Base-by-base conservation (phyloP, 225 moss, liverwort and hornwort species). In the Physcomitrium patens region DNA sequence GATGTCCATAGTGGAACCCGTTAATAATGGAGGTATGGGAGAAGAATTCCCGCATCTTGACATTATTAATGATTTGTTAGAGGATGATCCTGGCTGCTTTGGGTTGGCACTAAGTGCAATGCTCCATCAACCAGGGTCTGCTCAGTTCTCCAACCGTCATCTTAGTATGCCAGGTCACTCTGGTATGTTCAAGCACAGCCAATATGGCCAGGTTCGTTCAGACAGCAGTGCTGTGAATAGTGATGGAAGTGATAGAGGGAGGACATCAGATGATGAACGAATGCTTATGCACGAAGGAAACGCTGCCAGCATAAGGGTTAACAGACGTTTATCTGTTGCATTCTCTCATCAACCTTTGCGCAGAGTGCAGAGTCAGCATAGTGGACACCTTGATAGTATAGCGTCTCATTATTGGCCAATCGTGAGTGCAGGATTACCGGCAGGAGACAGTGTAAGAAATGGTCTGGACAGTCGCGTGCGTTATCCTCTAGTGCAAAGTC, bases 41-140 rank as follows among this genome's bases (percentile, higher is more conserved):
- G 99, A 99, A 79, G 99, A 99, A 70, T 99, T 99, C 71, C 99
- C 99, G 19, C 99, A 99, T 80, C 86, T 95, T 67, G 99, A 99
- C 79, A 99, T 99, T 67, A 99, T 99, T 71, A 99, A 91, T 67
- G 90, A 99, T 71, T 84, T 99, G 72, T 72, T 99, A 77, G 99
- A 99, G 81, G 99, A 99, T 78, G 99, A 95, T 60, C 91, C 80
- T 51, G 81, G 81, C 57, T 87, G 92, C 77, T 82, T 89, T 65
- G 93, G 94, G 71, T 77, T 87, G 86, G 92, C 94, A 22, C 63
- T 91, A 15, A 90, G 85, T 73, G 87, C 88, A 50, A 81, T 85
- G 83, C 80, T 85, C 63, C 92, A 90, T 84, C 91, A 85, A 70
- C 79, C 92, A 61, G 89, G 84, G 55, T 73, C 78, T n/a, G 74